These are phyloP conservation scores for Aspergillus ellipticus DNA, from an alignment of 495 filamentous ascomycete species.

Conservation along the genomic window DNA sequence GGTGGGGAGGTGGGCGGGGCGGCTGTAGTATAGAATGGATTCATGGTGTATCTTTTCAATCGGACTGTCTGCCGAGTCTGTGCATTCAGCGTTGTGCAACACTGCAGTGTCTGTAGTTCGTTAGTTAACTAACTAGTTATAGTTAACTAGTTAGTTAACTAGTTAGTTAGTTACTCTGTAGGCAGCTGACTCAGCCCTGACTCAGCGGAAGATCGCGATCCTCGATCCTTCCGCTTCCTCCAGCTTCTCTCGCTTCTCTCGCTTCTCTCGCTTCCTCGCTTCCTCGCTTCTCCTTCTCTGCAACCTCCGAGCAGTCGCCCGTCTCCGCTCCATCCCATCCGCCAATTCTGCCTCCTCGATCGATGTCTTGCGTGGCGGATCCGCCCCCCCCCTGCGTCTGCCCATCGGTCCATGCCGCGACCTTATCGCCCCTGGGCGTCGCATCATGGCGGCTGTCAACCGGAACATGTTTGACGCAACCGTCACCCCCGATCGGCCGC, in stretches of 20 bases:
- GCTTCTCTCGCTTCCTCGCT: neutral
- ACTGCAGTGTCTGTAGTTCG: too few relatives aligned
- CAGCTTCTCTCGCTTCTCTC: neutral
- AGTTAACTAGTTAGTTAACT: too few relatives aligned
- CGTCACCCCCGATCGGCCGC: slow-evolving; percentile 30
- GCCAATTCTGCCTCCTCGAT: slow-evolving; percentile 5
- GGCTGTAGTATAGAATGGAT: too few relatives aligned
- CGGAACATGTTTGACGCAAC: slow-evolving; percentile 46
- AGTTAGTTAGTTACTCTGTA: too few relatives aligned
- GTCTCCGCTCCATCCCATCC: neutral
- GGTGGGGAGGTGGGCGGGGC: slow-evolving; percentile 27
- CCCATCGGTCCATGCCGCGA: slow-evolving; percentile 29
- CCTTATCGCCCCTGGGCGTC: slow-evolving; percentile 26
- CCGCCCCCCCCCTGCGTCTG: neutral
- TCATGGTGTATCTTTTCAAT: neutral
- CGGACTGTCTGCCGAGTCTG: too few relatives aligned
- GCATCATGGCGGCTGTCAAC: slow-evolving; percentile 46
- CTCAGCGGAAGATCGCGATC: neutral
- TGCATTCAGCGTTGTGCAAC: too few relatives aligned
- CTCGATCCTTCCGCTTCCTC: neutral
- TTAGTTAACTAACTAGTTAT: too few relatives aligned
- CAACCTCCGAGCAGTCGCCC: too few relatives aligned
- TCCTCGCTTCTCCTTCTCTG: neutral
- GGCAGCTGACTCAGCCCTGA: too few relatives aligned
- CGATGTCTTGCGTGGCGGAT: slow-evolving; percentile 7